Evolutionary conservation across 495 filamentous ascomycete genomes (phyloP), one percentile per base, ranked within the genome.

Genomic region (Neurospora sp.): DNA sequence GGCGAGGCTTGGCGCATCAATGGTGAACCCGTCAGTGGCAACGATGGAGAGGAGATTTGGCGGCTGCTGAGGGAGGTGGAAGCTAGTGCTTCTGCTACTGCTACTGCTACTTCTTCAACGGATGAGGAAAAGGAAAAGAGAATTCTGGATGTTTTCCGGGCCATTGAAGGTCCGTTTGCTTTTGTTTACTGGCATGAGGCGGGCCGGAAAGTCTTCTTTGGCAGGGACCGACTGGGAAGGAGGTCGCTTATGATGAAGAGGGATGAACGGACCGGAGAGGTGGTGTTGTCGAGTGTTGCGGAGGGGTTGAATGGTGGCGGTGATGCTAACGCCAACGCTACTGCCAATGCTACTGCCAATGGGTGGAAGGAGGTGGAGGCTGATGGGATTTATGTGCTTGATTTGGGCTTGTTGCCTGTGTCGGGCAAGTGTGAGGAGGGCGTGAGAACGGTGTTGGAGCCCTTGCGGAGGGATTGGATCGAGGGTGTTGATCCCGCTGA

Each of bases 1-100:
- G 96, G 96, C n/a, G 96, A 99, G 79, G 96, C 94, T 10, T 99
- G 96, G 96, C 90, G 86, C 70, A 86, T 97, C 70, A 77, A 76
- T 27, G 84, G 83, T 22, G 80, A 86, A 16, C 73, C 84, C 38
- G 82, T 94, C 35, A 74, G 77, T 35, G 89, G 88, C 44, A 98
- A 97, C 79, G 96, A 99, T 79, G 91, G 92, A 2, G 86, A 92
- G 76, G 80, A 80, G 12, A 85, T 99, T 16, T 90, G 94, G 76
- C 74, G 85, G n/a, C 74, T 87, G 61, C 86, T 98, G 59, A 76
- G 14, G 27, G 53, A 31, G 6, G 39, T 90, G 18, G 78, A 84
- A 39, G 87, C 86, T 65, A 78, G 76, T 77, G 75, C 77, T 74
- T 70, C 78, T 68, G 73, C 75, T 12, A 48, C 71, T 68, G 73